Evolutionary conservation across 176 grass and related monocot species (phyloP), one percentile per base, ranked within the genome.

Genomic region (Cenchrus purpureus): DNA sequence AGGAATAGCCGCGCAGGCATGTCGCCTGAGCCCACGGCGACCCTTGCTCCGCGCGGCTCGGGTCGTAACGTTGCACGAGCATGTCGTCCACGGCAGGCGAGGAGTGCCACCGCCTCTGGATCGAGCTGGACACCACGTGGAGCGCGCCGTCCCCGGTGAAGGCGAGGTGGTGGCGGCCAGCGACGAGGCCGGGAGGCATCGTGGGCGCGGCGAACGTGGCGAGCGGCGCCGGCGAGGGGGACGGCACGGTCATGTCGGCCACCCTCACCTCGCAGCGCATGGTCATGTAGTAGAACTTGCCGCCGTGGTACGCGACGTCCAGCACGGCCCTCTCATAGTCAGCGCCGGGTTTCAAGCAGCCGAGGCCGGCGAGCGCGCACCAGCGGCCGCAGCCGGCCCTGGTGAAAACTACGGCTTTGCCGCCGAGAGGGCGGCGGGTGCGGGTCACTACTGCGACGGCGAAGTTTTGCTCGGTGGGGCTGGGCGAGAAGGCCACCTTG

Each of bases 201-300:
- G 34, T 37, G 34, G 34, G 34, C 34, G 34, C 34, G 34, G 34
- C 34, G 34, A 37, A 37, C 34, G 34, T 37, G 34, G 34, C 34
- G 34, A 37, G 22, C n/a, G 7, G 66, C 53, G 4, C n/a, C 6
- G 66, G 34, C 22, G 13, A 17, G 22, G 52, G 79, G 34, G 2
- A 12, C 79, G 62, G 62, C 78, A 9, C 62, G 20, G 80, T 40
- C 67, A 72, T 72, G 80, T 72, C 67, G n/a, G 71, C 79, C n/a
- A 48, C 67, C 52, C 53, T 37, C 34, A 37, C 34, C 20, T 44
- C 7, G 20, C 22, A 34, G 37, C 8, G 7, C 9, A 20, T 17
- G 79, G 37, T 45, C 22, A 82, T 34, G 54, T 72, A 73, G 80
- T 82, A 82, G 55, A 82, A 82, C 80, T 72, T 82, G 80, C 80